Evolutionary conservation across 495 filamentous ascomycete genomes (phyloP), one percentile per base, ranked within the genome.

Genomic region (Patellaria atrata): DNA sequence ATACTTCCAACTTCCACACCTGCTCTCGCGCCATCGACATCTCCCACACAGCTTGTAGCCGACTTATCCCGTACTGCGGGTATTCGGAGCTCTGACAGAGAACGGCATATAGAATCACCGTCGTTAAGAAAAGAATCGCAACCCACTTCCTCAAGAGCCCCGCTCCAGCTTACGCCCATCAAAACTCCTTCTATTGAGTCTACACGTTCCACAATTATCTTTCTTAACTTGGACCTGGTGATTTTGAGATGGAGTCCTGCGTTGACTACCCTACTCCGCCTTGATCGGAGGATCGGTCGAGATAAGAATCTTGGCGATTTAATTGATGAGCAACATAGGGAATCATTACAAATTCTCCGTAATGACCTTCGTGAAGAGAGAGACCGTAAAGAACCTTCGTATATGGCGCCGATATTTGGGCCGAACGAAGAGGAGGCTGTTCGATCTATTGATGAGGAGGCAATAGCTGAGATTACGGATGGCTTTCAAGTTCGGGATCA

Each of bases 331-430:
- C 25, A 35, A 11, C 40, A 46, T 20, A 24, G 18, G 8, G 47
- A 54, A 2, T 26, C 33, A 5, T 38, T 59, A 17, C 49, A 53
- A 4, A 41, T 41, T 11, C 36, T 57, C 10, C 47, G 40, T n/a
- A 47, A 40, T 19, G 37, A 50, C 9, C 38, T 63, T 8, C 34
- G 56, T 24, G 52, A 55, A 4, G 60, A 63, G 35, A 38, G 50
- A 13, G 52, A 56, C 18, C 30, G 42, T 16, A 35, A 53, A 20
- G 60, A 63, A 16, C 60, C 59, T 6, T 27, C 56, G 12, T 61
- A 54, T 35, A 48, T 63, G 45, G 50, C 60, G 8, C 57, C 59
- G 2, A 62, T 63, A 15, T 35, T n/a, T n/a, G n/a, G 48, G 17
- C 41, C 45, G 16, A 18, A 39, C 14, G 53, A 50, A 20, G 44